phyloP scores from a whole-genome alignment of 352 stramenopile genomes.

The Blastocystis sp. region DNA sequence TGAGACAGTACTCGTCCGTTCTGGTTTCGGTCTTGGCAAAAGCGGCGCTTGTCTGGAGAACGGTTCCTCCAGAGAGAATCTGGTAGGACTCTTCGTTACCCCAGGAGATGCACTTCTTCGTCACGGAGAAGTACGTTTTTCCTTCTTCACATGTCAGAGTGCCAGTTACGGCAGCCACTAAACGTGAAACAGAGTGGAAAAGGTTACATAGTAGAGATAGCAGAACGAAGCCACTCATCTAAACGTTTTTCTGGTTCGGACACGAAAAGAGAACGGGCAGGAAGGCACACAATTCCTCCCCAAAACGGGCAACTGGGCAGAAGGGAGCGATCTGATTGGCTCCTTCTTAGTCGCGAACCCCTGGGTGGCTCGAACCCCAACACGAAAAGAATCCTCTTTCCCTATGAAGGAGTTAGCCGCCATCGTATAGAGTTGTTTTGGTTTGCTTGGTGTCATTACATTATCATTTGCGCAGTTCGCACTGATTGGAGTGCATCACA shows the following conservation, averaged over 20 bases:
- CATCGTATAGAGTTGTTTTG: too few relatives aligned
- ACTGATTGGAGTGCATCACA: too few relatives aligned
- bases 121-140: conserved; percentile 11
- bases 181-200: background rate
- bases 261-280: background rate
- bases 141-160: background rate
- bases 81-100: conserved; percentile 1
- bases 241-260: background rate
- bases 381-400: too few relatives aligned
- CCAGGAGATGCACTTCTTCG: background rate
- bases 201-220: background rate
- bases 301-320: background rate
- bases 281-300: background rate
- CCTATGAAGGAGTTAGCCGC: too few relatives aligned
- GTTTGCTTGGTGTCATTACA: too few relatives aligned
- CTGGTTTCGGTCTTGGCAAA: background rate
- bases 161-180: background rate
- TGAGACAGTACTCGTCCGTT: conserved; percentile 23
- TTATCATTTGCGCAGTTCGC: too few relatives aligned
- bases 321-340: background rate
- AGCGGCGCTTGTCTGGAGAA: background rate
- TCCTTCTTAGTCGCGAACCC: too few relatives aligned
- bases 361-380: too few relatives aligned
- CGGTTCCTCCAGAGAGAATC: background rate
- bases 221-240: background rate